Evolutionary conservation across 371 early-diverging fungal species (phyloP).

Genomic region (Mortierella sp.): DNA sequence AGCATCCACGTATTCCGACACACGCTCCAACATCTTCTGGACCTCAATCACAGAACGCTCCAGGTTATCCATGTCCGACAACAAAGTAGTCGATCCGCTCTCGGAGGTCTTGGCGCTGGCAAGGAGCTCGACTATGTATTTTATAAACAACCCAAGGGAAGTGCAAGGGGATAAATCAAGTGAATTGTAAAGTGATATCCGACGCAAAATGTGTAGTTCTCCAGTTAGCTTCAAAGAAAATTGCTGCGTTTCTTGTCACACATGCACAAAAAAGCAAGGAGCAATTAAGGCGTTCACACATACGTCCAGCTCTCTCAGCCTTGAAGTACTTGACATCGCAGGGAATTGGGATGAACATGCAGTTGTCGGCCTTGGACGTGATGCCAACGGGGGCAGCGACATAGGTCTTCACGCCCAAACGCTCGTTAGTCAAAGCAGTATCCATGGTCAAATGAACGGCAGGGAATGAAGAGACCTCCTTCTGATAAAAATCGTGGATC

Average conservation of each 20-base stretch:
- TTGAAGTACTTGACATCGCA: constrained; percentile 90
- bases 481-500: constrained; percentile 89
- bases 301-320: constrained; percentile 89
- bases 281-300: constrained; percentile 40
- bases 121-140: constrained; percentile 83
- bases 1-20: constrained; percentile 83
- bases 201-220: too few species aligned
- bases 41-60: constrained; percentile 84
- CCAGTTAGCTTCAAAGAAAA: too few species aligned
- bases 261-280: neutral
- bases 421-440: constrained; percentile 76
- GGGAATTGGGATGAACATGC: constrained; percentile 88
- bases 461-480: constrained; percentile 82
- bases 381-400: constrained; percentile 79
- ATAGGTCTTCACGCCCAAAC: constrained; percentile 83
- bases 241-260: neutral
- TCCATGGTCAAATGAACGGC: constrained; percentile 93
- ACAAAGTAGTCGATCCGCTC: constrained; percentile 67
- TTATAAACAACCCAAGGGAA: too few species aligned
- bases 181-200: too few species aligned
- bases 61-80: constrained; percentile 92
- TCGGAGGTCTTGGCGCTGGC: constrained; percentile 71
- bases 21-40: constrained; percentile 86
- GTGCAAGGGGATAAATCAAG: neutral
- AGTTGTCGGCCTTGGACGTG: constrained; percentile 74